These are phyloP conservation scores for Amaranthus tricolor DNA, from an alignment of 179 eudicot genomes.

Conservation along the genomic window DNA sequence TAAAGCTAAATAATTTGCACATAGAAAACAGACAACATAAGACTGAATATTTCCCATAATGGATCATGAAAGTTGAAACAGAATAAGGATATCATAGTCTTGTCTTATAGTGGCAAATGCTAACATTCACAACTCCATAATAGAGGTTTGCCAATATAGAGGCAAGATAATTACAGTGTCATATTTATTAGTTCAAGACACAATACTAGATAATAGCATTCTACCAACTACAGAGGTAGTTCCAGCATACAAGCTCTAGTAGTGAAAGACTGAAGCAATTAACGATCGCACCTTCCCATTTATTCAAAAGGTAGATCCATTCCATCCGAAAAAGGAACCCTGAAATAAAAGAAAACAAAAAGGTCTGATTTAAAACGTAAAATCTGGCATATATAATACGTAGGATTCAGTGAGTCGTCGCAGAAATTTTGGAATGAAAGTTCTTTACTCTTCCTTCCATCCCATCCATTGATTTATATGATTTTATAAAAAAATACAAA, in stretches of 20 bases:
- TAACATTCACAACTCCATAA: neutral
- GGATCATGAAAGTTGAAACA: neutral
- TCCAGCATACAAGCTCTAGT: conserved; percentile 11
- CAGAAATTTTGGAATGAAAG: neutral
- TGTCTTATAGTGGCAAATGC: neutral
- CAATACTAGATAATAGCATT: neutral
- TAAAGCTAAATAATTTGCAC: neutral
- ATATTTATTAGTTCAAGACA: conserved; percentile 1
- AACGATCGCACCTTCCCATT: neutral
- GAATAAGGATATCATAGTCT: neutral
- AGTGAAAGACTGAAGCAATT: neutral
- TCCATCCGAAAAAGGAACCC: conserved; percentile 87
- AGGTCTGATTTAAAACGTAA: neutral
- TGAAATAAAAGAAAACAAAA: conserved; percentile 24
- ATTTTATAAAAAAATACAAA: neutral
- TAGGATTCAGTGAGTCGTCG: neutral
- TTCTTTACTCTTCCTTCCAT: neutral
- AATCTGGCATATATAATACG: conserved; percentile 12
- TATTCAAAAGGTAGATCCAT: conserved; percentile 71
- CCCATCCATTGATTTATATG: neutral
- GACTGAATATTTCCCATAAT: neutral
- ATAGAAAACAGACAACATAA: neutral
- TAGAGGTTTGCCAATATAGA: neutral
- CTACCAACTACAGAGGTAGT: conserved; percentile 7
- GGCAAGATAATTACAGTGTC: neutral